Percentiles rank a stretch among this genome's conserved stretches.
These are phyloP conservation scores for Cryptococcus sp. DNA, from an alignment of 1,284 basidiomycete species.

Conservation along the genomic window DNA sequence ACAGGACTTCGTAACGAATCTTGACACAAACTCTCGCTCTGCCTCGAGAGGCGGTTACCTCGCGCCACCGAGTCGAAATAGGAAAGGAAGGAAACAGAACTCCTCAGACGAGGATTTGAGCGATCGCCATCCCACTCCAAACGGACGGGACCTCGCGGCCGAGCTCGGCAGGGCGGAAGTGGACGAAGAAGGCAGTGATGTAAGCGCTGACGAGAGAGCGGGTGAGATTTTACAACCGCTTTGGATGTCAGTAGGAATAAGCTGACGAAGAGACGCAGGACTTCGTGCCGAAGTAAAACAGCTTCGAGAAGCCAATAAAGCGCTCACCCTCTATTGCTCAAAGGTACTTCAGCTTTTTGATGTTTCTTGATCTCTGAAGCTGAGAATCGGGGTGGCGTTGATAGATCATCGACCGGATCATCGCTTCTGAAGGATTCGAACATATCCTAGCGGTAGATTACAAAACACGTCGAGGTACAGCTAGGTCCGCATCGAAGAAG, in stretches of 20 bases:
- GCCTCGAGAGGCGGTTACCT: too few relatives aligned
- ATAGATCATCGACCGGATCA: slow-evolving; percentile 86
- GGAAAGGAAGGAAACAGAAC: slow-evolving; percentile 10
- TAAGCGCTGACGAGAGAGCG: slow-evolving; percentile 55
- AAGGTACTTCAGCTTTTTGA: slow-evolving; percentile 57
- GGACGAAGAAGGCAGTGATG: slow-evolving; percentile 60
- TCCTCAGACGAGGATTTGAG: slow-evolving; percentile 68
- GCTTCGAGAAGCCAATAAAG: slow-evolving; percentile 92
- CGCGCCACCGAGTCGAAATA: background rate
- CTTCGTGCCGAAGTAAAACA: slow-evolving; percentile 79
- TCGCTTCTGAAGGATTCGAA: slow-evolving; percentile 89
- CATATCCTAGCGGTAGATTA: slow-evolving; percentile 88
- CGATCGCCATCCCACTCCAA: slow-evolving; percentile 73
- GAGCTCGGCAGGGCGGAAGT: slow-evolving; percentile 80
- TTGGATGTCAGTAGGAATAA: background rate
- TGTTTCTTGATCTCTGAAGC: background rate
- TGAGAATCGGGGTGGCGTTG: background rate
- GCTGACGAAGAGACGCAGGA: slow-evolving; percentile 41
- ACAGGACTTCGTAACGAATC: slow-evolving; percentile 45
- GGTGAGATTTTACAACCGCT: slow-evolving; percentile 20
- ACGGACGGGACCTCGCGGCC: slow-evolving; percentile 83
- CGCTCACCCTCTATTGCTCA: slow-evolving; percentile 86
- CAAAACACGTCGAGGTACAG: slow-evolving; percentile 47
- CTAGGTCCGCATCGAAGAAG: slow-evolving; percentile 3
- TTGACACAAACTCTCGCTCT: background rate